Evolutionary conservation across 2,329 filamentous ascomycete species (phyloP).

Genomic region (Ambrosiella beaveri): DNA sequence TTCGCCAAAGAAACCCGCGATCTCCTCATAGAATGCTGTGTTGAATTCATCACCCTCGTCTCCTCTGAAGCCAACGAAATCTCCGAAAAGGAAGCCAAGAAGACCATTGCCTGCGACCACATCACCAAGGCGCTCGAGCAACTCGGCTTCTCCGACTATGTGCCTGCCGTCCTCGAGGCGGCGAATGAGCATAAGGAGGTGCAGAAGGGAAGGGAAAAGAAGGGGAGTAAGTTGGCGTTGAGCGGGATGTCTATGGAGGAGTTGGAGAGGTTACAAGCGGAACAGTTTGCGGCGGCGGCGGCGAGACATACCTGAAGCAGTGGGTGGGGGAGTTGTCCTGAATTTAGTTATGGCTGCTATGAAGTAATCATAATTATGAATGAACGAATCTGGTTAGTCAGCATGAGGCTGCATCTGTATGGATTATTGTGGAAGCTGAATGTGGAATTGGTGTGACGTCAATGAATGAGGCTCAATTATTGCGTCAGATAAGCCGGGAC

Average conservation of each 20-base stretch:
- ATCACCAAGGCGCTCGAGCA: conserved; percentile 89
- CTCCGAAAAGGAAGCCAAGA: conserved; percentile 95
- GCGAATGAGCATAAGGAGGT: conserved; percentile 84
- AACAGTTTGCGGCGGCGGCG: conserved; percentile 68
- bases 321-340: neutral
- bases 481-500: too few species aligned
- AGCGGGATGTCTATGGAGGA: conserved; percentile 86
- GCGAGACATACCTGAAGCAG: conserved; percentile 13
- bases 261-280: conserved; percentile 72
- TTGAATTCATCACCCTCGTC: conserved; percentile 96
- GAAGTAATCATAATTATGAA: neutral
- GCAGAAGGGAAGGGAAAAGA: conserved; percentile 88
- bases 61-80: conserved; percentile 99
- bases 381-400: neutral
- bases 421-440: neutral
- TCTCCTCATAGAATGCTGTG: conserved; percentile 91
- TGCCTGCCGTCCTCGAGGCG: conserved; percentile 70
- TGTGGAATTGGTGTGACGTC: neutral
- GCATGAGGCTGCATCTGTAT: neutral
- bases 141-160: conserved; percentile 83
- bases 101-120: conserved; percentile 96
- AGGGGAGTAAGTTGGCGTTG: conserved; percentile 90
- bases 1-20: conserved; percentile 94
- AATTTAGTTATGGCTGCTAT: too few species aligned
- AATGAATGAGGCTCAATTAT: too few species aligned